Conservation (phyloP, 2,329 filamentous ascomycete genomes). For the Neocucurbitaria cava region DNA sequence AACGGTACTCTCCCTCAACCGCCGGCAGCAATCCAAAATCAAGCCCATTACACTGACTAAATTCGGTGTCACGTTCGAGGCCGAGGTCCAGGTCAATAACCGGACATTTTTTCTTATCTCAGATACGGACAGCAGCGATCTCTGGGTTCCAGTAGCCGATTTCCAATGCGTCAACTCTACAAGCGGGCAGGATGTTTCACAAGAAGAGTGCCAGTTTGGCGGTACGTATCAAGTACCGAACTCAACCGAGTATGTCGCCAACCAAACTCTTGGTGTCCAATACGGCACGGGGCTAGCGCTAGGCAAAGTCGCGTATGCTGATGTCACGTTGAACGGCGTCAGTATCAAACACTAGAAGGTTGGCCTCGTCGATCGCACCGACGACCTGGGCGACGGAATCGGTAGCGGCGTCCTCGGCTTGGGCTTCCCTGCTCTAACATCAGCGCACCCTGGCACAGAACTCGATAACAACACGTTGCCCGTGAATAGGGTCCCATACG, state of each 20-base stretch:
- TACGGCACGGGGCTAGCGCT: conserved; percentile 2
- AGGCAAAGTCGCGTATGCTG: conserved; percentile 2
- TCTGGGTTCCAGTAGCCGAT: neutral
- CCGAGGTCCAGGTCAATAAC: conserved; percentile 3
- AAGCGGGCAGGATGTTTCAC: neutral
- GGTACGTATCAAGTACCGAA: neutral
- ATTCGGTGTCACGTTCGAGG: neutral
- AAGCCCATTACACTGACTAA: neutral
- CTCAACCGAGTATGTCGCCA: conserved; percentile 2
- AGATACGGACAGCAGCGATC: conserved; percentile 5
- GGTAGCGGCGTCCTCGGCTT: conserved; percentile 4
- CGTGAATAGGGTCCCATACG: neutral
- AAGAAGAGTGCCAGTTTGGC: conserved; percentile 3
- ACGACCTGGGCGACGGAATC: conserved; percentile 1
- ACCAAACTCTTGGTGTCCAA: conserved; percentile 6
- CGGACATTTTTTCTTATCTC: conserved; percentile 2
- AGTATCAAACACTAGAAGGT: neutral
- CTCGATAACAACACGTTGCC: conserved; percentile 1
- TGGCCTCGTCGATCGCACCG: conserved; percentile 4
- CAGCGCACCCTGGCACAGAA: conserved; percentile 1
- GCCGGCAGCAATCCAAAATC: neutral
- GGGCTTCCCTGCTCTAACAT: conserved; percentile 4
- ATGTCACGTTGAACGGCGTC: conserved; percentile 4
- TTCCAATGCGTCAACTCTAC: neutral
- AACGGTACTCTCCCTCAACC: neutral